Conservation (phyloP, 208 protist species). For the Trypanosomatidae sp. region DNA sequence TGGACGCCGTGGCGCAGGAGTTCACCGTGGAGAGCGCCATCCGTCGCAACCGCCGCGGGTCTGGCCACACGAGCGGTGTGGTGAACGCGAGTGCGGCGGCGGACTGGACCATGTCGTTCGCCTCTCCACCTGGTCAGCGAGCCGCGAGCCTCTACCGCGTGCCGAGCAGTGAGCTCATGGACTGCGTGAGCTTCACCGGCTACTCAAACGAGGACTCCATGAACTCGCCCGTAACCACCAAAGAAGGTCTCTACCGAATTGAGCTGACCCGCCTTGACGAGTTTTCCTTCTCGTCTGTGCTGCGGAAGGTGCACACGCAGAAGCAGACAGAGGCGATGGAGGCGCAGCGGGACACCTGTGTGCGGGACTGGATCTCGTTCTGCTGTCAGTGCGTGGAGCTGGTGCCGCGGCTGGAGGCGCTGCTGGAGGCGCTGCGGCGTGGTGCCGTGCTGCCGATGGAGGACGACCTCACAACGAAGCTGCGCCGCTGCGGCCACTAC, state of each 20-base stretch:
- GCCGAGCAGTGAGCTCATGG: slow-evolving; percentile 19
- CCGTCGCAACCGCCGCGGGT: background rate
- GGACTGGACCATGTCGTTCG: slow-evolving; percentile 16
- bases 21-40: slow-evolving; percentile 14
- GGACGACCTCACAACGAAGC: slow-evolving; percentile 9
- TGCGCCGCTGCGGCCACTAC: slow-evolving; percentile 28
- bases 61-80: too few relatives aligned
- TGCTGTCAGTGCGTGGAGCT: slow-evolving; percentile 38
- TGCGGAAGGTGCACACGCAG: slow-evolving; percentile 13
- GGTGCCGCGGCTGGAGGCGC: slow-evolving; percentile 28
- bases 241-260: slow-evolving; percentile 14
- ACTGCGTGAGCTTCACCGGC: slow-evolving; percentile 17
- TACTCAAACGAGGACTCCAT: background rate
- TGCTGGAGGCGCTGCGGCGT: slow-evolving; percentile 31
- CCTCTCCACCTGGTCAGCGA: background rate
- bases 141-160: background rate
- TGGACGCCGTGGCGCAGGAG: slow-evolving; percentile 11
- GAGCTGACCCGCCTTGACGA: slow-evolving; percentile 18
- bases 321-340: background rate
- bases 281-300: slow-evolving; percentile 20
- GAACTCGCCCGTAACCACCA: slow-evolving; percentile 2
- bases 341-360: slow-evolving; percentile 19
- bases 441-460: slow-evolving; percentile 11
- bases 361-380: slow-evolving; percentile 38
- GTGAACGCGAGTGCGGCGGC: background rate